Evolutionary conservation across 2,329 filamentous ascomycete genomes (phyloP).

Genomic region (Tricladium varicosporioides): DNA sequence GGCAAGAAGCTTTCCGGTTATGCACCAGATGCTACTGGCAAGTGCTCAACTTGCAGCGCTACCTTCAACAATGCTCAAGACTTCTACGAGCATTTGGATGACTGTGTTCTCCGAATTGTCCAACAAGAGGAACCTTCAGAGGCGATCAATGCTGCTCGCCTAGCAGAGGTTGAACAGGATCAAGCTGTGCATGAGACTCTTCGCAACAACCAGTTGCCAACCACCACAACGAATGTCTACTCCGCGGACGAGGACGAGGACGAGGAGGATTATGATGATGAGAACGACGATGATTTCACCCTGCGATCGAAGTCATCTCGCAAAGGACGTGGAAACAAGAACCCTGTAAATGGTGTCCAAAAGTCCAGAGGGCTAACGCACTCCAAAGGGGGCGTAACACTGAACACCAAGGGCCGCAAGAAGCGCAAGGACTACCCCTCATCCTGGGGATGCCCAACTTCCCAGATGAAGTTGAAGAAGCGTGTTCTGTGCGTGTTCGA

Average conservation of each 20-base stretch:
- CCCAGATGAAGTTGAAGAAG: conserved; percentile 98
- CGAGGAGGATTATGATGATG: conserved; percentile 57
- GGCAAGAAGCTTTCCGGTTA: conserved; percentile 64
- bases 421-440: conserved; percentile 91
- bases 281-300: conserved; percentile 57
- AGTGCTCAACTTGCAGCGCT: conserved; percentile 86
- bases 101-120: conserved; percentile 69
- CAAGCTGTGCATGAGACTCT: conserved; percentile 59
- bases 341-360: conserved; percentile 51
- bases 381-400: conserved; percentile 69
- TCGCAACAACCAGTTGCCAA: conserved; percentile 53
- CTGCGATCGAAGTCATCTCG: conserved; percentile 46
- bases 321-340: conserved; percentile 31
- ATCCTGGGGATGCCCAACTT: conserved; percentile 87
- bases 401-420: conserved; percentile 69
- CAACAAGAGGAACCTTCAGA: conserved; percentile 70
- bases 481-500: conserved; percentile 92
- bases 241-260: conserved; percentile 41
- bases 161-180: conserved; percentile 66
- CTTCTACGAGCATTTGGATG: conserved; percentile 93
- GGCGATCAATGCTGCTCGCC: conserved; percentile 64
- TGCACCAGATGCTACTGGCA: conserved; percentile 74
- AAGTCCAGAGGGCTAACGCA: conserved; percentile 74
- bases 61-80: conserved; percentile 87
- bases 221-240: conserved; percentile 44